Base-by-base conservation (phyloP, 192 early-diverging fungal genomes). In the Podila epigama region DNA sequence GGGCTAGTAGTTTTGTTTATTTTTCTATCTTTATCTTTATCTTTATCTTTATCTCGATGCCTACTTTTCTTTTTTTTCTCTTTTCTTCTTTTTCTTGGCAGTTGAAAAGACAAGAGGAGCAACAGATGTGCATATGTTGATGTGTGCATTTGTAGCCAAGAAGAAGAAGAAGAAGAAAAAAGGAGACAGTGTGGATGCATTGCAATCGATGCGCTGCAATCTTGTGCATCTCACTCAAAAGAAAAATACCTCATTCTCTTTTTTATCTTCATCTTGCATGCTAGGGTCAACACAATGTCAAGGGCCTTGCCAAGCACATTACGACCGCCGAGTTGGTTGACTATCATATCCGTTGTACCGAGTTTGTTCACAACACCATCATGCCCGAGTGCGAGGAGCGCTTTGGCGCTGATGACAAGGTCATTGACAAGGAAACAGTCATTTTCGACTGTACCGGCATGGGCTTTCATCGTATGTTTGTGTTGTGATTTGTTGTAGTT, bases 401-500 rank as follows among this genome's bases (percentile, higher is more conserved):
- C 42, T 87, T 88, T 12, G 87, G 86, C 35, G 69, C 68, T 27
- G 83, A 82, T 9, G 73, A 77, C 66, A 78, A 68, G 41, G 58
- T 78, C 42, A 87, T 98, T 53, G 92, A 95, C 65, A 89, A 93
- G 75, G 90, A 92, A 72, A 91, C 91, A 16, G 93, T 94, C 29
- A 93, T 98, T 63, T 88, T 98, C 65, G 97, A 98, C 75, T 87
- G 96, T 73, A 91, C 94, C 40, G 92, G 92, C 39, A 92, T 97
- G 87, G 83, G 84, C 29, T 90, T 90, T 42, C 87, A 89, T 61
- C 87, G 84, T 86, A 89, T 77, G 89, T 84, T 48, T 80, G 35
- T 79, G 77, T 54, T 1, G n/a, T 1, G 35, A 36, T 18, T 34
- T 39, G 3, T 39, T 22, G n/a, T n/a, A n/a, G n/a, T n/a, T n/a